Conservation (phyloP, 2,329 filamentous ascomycete species). For the Fusarium sp. region DNA sequence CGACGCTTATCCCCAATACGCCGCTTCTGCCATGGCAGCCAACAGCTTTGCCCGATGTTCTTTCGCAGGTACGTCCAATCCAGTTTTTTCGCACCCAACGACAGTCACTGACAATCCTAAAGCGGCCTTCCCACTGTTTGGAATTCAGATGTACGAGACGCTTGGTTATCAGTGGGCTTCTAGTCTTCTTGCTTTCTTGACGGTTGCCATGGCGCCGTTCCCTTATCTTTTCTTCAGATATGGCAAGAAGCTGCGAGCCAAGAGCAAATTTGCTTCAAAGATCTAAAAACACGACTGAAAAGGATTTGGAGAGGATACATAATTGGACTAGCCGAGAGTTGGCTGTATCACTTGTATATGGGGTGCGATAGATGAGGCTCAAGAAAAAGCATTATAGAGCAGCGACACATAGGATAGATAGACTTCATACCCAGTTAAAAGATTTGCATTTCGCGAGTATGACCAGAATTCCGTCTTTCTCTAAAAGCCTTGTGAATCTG, state of each 20-base stretch:
- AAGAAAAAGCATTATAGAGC: neutral
- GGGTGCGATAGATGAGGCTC: rapidly evolving
- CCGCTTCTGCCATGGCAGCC: slow-evolving; percentile 36
- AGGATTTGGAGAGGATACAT: neutral
- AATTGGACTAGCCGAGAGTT: neutral
- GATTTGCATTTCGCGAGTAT: neutral
- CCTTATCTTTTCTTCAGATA: slow-evolving; percentile 38
- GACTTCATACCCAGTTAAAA: neutral
- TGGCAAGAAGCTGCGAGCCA: slow-evolving; percentile 25
- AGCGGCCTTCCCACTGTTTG: slow-evolving; percentile 31
- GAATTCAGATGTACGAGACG: slow-evolving; percentile 34
- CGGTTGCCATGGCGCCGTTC: slow-evolving; percentile 31
- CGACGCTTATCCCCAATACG: slow-evolving; percentile 33
- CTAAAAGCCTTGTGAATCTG: slow-evolving; percentile 1
- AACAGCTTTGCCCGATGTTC: slow-evolving; percentile 36
- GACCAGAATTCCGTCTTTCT: rapidly evolving
- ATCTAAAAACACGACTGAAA: neutral
- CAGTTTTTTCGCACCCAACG: rapidly evolving
- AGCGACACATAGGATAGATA: neutral
- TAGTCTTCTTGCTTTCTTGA: slow-evolving; percentile 32
- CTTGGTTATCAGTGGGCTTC: slow-evolving; percentile 36
- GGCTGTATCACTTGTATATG: too few species aligned
- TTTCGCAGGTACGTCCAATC: slow-evolving; percentile 11
- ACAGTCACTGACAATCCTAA: rapidly evolving
- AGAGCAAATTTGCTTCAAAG: slow-evolving; percentile 27